Evolutionary conservation across 2,329 filamentous ascomycete genomes (phyloP), one percentile per base, ranked within the genome.

Genomic region (Coniochaeta ligniaria): DNA sequence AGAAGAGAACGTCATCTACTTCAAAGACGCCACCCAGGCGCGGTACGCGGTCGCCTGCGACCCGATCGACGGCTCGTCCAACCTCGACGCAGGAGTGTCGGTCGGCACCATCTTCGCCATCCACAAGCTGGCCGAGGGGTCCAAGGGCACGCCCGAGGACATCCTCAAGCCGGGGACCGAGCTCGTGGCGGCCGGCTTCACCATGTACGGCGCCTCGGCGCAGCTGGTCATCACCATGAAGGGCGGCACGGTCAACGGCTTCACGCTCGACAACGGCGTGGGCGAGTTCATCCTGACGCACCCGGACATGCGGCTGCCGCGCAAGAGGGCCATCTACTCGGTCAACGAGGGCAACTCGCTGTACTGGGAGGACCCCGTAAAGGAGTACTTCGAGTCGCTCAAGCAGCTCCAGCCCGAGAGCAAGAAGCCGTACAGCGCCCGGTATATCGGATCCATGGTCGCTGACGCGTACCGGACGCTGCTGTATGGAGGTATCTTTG

Each of bases 241-340:
- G 77, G 91, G 88, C 66, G 91, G 93, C 65, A 84, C 79, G 63
- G 95, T 99, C 76, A 97, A 98, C 77, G 95, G 95, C 70, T 99
- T 99, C 83, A 99, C 95, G 28, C 87, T 99, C 70, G 95, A 99
- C 80, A 96, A 91, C 75, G 91, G 92, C 20, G 86, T 99, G 57
- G 95, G 95, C 78, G 95, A 99, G 82, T 99, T 99, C 81, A 99
- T 99, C 77, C 85, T 99, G 62, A 96, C 94, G 16, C 95, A 99
- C 77, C 95, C 95, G 26, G 76, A 96, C 78, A 99, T 99, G 95
- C 81, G 80, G 66, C 87, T 98, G 65, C 95, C 95, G 60, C 84
- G 83, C 74, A 81, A 83, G 71, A 85, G 93, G 64, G 78, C 88
- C 65, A 99, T 99, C 75, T 99, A 99, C 85, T 96, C 91, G 31